Evolutionary conservation across 768 basidiomycete genomes (phyloP).

Genomic region (Macrolepiota dolichaula): DNA sequence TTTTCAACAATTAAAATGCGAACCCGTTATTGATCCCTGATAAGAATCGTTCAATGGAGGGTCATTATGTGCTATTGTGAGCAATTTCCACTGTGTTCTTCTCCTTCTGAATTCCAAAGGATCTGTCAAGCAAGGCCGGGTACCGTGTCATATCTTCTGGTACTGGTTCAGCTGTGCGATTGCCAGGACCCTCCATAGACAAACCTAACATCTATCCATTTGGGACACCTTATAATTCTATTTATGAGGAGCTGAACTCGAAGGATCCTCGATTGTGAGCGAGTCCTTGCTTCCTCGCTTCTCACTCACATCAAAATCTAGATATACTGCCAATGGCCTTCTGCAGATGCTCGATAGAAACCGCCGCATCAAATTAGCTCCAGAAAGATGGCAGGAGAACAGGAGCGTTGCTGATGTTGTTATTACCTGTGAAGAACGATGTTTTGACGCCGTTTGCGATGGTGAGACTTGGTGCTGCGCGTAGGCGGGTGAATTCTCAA

Average conservation of each 20-base stretch:
- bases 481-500: not conserved
- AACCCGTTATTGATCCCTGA: constrained; percentile 16
- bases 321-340: constrained; percentile 91
- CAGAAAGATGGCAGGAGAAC: constrained; percentile 96
- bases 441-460: constrained; percentile 97
- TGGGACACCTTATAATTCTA: constrained; percentile 94
- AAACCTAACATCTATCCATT: constrained; percentile 97
- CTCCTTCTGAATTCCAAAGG: constrained; percentile 6
- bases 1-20: constrained; percentile 2
- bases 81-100: constrained; percentile 27
- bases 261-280: constrained; percentile 87
- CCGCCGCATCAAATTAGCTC: constrained; percentile 84
- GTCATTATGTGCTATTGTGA: constrained; percentile 85
- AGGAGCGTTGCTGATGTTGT: constrained; percentile 90
- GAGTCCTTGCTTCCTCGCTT: not conserved
- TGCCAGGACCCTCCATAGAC: constrained; percentile 95
- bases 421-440: constrained; percentile 98
- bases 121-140: constrained; percentile 71
- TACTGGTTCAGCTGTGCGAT: constrained; percentile 93
- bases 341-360: constrained; percentile 97
- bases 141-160: constrained; percentile 91
- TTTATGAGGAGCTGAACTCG: constrained; percentile 82
- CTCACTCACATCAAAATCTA: constrained; percentile 25
- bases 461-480: constrained; percentile 48
- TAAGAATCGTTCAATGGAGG: constrained; percentile 98